Percentiles rank a stretch among this genome's conserved stretches.
Conservation (phyloP, 768 basidiomycete genomes). For the Lactarius tabidus region DNA sequence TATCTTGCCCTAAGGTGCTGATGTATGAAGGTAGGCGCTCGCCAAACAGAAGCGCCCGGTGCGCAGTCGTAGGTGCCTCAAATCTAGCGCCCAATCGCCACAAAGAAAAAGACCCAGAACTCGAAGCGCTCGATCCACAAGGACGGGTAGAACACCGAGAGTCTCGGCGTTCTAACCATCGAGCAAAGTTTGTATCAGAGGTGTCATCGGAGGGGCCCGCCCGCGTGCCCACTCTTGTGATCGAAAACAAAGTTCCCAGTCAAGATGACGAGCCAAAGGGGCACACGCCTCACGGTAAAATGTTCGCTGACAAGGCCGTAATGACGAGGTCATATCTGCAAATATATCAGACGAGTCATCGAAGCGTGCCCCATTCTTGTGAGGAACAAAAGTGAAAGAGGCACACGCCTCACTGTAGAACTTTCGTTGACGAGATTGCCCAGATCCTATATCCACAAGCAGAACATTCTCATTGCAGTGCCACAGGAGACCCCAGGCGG, state of each 20-base stretch:
- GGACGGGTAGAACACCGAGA: background rate
- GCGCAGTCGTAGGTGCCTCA: background rate
- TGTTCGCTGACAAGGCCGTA: conserved; percentile 11
- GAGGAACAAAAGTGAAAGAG: background rate
- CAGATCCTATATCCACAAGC: background rate
- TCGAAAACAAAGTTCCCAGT: background rate
- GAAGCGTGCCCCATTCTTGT: background rate
- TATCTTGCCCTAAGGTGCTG: conserved; percentile 1
- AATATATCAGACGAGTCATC: background rate
- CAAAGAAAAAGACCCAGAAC: background rate
- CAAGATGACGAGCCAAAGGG: background rate
- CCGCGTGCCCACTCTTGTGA: background rate
- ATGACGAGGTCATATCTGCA: background rate
- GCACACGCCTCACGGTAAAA: background rate
- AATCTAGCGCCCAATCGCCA: background rate
- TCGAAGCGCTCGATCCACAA: background rate
- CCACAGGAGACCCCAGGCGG: background rate
- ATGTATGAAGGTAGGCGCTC: background rate
- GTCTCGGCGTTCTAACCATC: background rate
- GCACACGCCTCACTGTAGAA: background rate
- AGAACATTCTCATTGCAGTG: background rate
- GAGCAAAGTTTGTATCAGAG: no score
- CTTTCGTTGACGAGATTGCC: background rate
- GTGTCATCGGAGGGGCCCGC: background rate
- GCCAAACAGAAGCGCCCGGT: background rate